phyloP scores from a whole-genome alignment of 352 stramenopile genomes.

The Phytopythium chamaehyphon region DNA sequence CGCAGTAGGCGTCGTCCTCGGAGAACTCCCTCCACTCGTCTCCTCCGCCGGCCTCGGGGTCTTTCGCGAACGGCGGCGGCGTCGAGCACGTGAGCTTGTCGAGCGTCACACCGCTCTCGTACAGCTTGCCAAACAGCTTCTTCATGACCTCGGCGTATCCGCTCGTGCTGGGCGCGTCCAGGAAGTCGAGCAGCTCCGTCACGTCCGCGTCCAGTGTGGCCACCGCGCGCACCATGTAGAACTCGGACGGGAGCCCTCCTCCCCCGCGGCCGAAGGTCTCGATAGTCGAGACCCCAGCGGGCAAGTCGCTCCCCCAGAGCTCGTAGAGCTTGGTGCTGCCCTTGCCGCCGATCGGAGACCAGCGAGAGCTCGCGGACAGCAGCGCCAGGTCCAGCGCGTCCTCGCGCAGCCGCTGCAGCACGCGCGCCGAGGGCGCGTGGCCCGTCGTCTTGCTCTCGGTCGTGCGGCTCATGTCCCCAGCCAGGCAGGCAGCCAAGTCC shows the following conservation, averaged over 20 bases:
- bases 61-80: conserved; percentile 38
- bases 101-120: conserved; percentile 41
- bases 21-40: conserved; percentile 30
- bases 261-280: conserved; percentile 42
- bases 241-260: conserved; percentile 43
- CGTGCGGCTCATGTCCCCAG: conserved; percentile 41
- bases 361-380: conserved; percentile 31
- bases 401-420: conserved; percentile 47
- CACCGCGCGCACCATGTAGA: conserved; percentile 60
- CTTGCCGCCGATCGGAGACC: conserved; percentile 48
- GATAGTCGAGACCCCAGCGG: conserved; percentile 31
- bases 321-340: conserved; percentile 58
- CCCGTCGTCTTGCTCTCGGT: conserved; percentile 40
- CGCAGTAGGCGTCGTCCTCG: conserved; percentile 64
- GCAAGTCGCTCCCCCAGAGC: conserved; percentile 46
- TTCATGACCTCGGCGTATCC: conserved; percentile 49
- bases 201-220: conserved; percentile 50
- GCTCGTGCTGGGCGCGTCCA: conserved; percentile 39
- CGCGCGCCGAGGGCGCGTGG: conserved; percentile 38
- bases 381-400: conserved; percentile 47
- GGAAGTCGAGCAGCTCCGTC: conserved; percentile 36
- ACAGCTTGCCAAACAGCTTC: conserved; percentile 58
- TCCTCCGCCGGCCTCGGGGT: conserved; percentile 19
- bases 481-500: too few species aligned
- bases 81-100: conserved; percentile 61